Base-by-base conservation (phyloP, 1,139 yeast species). In the Sugiyamaella castrensis region DNA sequence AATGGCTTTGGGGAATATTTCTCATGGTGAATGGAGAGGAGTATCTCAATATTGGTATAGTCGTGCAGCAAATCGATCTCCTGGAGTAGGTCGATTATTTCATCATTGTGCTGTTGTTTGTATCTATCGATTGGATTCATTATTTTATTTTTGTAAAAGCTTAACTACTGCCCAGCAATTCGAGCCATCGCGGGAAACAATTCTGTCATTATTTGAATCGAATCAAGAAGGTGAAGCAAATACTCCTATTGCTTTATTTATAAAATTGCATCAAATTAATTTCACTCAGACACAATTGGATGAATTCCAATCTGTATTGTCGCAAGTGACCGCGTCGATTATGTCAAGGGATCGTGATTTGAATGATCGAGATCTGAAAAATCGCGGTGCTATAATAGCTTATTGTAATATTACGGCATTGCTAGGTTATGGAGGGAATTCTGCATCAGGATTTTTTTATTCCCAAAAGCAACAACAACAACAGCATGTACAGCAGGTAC, bases 31-130 rank as follows among this genome's bases (percentile, higher is more conserved):
- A 43, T 66, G 70, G 70, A 53, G 61, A 26, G 55, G 55, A 2
- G 53, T 59, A 27, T 62, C 68, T 33, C 59, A 58, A 40, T 62
- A 56, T 47, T 66, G 70, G 70, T 66, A 66, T 44, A 49, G 55
- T 8, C 54, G 61, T 31, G 65, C 69, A 8, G 53, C 65, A 3
- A 51, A 54, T 32, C 37, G 61, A 15, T 56, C 63, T 8, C 66
- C 70, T 1, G 65, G 65, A 2, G 59, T 61, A 9, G 70, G 70
- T 28, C 40, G 70, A 26, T 48, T 66, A 28, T 63, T 64, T 43
- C 67, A 65, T 39, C 68, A 66, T 49, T 56, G 62, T 37, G 65
- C 65, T 8, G 57, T 60, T 10, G 63, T 64, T 11, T 52, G 62
- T 13, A 47, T 51, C 28, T 52, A 53, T 39, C 48, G 63, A 37